These are phyloP conservation scores for Sesbania bispinosa DNA, from an alignment of 306 rosid species.

Conservation along the genomic window DNA sequence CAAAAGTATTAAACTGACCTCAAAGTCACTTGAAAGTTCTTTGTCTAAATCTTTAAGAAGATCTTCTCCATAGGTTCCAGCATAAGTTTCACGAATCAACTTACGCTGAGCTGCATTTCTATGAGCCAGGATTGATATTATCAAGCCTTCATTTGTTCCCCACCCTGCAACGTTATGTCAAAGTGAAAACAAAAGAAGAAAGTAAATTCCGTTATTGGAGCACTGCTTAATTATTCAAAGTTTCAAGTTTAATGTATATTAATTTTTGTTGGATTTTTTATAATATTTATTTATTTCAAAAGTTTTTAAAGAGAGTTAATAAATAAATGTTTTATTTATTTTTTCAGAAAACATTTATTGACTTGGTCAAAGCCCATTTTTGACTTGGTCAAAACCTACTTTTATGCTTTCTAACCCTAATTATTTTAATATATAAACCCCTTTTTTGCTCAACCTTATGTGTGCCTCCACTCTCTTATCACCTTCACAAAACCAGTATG, in stretches of 20 bases:
- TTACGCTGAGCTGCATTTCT: slow-evolving; percentile 60
- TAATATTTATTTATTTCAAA: no score
- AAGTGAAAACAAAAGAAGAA: background rate
- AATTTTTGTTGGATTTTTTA: no score
- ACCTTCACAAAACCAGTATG: no score
- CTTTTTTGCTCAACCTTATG: no score
- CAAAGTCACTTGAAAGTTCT: slow-evolving; percentile 70
- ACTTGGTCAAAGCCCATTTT: no score
- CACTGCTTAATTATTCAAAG: background rate
- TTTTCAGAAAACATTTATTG: no score
- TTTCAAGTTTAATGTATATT: background rate
- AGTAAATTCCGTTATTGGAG: background rate
- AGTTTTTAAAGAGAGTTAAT: no score
- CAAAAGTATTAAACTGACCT: slow-evolving; percentile 38
- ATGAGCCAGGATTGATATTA: slow-evolving; percentile 55
- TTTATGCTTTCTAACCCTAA: no score
- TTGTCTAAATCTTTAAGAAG: slow-evolving; percentile 58
- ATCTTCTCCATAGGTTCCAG: slow-evolving; percentile 53
- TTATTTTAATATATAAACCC: no score
- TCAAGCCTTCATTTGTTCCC: slow-evolving; percentile 63
- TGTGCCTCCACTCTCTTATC: no score
- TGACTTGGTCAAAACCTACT: no score
- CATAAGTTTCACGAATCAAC: slow-evolving; percentile 47
- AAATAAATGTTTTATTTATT: no score
- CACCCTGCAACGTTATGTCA: slow-evolving; percentile 51